These are phyloP conservation scores for Gigaspora rosea DNA, from an alignment of 192 early-diverging fungal species.

Conservation along the genomic window DNA sequence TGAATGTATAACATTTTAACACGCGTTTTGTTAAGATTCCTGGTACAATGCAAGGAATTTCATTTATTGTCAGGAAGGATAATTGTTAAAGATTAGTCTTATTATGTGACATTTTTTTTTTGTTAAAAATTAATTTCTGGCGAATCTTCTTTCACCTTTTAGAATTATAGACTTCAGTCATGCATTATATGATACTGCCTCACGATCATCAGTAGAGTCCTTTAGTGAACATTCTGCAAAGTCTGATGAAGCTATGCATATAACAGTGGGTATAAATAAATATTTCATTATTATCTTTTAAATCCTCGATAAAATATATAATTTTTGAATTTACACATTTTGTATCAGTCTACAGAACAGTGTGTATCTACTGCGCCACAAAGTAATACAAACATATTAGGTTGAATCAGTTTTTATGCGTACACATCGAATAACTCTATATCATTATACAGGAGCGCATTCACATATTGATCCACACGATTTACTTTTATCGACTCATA, in stretches of 20 bases:
- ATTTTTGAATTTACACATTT: too few species aligned
- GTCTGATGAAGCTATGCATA: not conserved
- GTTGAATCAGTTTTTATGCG: not conserved
- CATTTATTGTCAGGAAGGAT: too few species aligned
- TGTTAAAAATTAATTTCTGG: not conserved
- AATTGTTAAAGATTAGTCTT: not conserved
- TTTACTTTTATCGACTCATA: not conserved
- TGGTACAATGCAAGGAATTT: too few species aligned
- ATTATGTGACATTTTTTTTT: not conserved
- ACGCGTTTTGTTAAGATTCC: too few species aligned
- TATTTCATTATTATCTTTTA: too few species aligned
- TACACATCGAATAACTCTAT: not conserved
- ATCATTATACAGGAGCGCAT: not conserved
- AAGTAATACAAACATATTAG: not conserved
- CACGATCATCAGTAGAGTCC: constrained; percentile 16
- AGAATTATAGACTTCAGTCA: constrained; percentile 21
- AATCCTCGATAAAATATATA: too few species aligned
- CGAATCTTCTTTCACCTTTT: not conserved
- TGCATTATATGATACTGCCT: constrained; percentile 14
- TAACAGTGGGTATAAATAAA: too few species aligned
- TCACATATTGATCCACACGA: constrained; percentile 6
- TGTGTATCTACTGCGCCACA: not conserved
- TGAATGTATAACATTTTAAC: not conserved
- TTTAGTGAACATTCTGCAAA: not conserved
- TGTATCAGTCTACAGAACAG: too few species aligned